Evolutionary conservation across 75 land plant species (phyloP), one percentile per base, ranked within the genome.

Genomic region (Picea glauca): DNA sequence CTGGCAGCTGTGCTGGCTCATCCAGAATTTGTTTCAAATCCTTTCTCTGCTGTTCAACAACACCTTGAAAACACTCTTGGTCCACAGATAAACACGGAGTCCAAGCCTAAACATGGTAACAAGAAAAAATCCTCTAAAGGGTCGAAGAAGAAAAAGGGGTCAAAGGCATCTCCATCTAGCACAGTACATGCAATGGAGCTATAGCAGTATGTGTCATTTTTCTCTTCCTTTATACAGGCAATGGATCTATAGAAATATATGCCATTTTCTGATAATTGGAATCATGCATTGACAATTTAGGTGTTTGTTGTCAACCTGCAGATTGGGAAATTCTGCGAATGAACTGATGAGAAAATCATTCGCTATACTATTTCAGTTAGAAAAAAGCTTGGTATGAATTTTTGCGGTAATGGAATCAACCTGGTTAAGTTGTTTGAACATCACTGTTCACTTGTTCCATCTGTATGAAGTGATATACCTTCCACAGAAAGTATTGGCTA

Each of bases 1-100:
- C 78, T 83, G 30, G 85, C 78, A 65, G 85, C 85, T 60, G 85
- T 83, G 33, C 84, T 83, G 60, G 70, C 85, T 13, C 83, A 83
- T 64, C 83, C 85, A 7, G 78, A 63, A 18, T 83, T 83, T 65
- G 58, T 76, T 63, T 62, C 83, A 9, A 74, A 83, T 57, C 85
- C 85, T 46, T 83, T 81, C 68, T 83, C 83, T 38, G 85, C 85
- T 50, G 76, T 83, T 18, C 78, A 83, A 50, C 82, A 83, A 83
- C 85, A 83, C 73, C 74, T 83, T 56, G 43, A 62, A 26, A 64
- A 54, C 50, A 83, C 77, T 30, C 56, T 82, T 80, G 68, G 58
- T 13, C 77, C 66, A 31, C 62, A 60, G 21, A 59, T 76, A 70
- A 70, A 70, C 8, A 20, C 4, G 9, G 59, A 75, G 15, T 64